A percentile compares a stretch with the other conserved stretches of the same genome.
These are phyloP conservation scores for Phytophthora fragariae DNA, from an alignment of 352 stramenopile genomes.

Conservation along the genomic window DNA sequence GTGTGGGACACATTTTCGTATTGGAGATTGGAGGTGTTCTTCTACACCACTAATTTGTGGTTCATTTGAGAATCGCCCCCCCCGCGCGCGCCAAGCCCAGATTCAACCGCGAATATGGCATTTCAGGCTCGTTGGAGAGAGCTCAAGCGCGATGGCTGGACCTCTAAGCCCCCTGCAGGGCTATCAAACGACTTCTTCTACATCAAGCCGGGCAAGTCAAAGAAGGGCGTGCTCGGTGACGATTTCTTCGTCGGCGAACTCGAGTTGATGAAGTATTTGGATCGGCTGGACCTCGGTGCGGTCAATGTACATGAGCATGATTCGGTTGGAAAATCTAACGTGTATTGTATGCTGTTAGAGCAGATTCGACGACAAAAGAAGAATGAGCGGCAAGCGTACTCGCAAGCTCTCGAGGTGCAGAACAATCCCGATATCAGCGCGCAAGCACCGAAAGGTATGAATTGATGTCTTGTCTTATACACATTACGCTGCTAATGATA, in stretches of 20 bases:
- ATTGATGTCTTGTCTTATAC: neutral
- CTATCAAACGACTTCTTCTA: conserved; percentile 1
- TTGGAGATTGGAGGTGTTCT: neutral
- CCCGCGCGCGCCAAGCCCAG: neutral
- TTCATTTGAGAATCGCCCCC: conserved; percentile 1
- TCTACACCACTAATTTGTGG: neutral
- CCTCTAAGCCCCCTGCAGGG: neutral
- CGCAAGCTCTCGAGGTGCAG: neutral
- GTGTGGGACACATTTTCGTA: neutral
- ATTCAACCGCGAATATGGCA: neutral
- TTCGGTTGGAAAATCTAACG: neutral
- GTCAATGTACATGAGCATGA: neutral
- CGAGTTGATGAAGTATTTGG: conserved; percentile 1
- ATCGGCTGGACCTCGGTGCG: neutral
- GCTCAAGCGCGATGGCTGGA: neutral
- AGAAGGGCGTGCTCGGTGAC: neutral
- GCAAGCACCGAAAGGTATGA: neutral
- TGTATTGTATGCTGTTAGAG: neutral
- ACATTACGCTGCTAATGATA: neutral
- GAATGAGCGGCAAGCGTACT: neutral
- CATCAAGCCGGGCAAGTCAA: neutral
- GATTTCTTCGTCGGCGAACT: neutral
- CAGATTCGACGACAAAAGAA: neutral
- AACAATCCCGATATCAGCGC: neutral
- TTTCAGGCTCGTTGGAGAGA: conserved; percentile 1